Evolutionary conservation across 2,329 filamentous ascomycete genomes (phyloP), one percentile per base, ranked within the genome.

Genomic region (Penicillium sumatraense): DNA sequence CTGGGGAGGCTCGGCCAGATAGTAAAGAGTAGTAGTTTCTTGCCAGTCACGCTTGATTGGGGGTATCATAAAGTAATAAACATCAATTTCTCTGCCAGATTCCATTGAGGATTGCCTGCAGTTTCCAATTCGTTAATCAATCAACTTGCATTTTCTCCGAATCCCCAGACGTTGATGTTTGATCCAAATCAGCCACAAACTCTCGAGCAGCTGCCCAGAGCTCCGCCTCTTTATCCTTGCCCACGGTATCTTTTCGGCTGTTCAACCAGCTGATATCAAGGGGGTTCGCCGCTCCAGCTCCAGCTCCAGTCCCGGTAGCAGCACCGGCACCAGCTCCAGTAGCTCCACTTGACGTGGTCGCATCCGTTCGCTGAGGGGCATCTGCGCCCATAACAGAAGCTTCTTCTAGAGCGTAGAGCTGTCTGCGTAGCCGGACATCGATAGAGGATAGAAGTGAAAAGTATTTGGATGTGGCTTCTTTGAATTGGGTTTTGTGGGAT

Each of bases 191-290:
- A 58, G 79, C 80, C 36, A 89, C 69, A 58, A 89, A 81, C 42
- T 74, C 75, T 63, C 80, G 83, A 36, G 85, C 82, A 61, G 83
- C 82, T 29, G 79, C 81, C 86, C 93, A 89, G 41, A 96, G 77
- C 75, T 97, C 91, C 2, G 85, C 84, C 69, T 96, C 91, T 81
- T 93, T 95, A 60, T 91, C 89, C 66, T 87, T 85, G 53, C 90
- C 90, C 20, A 96, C 89, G 59, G 88, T 88, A 60, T 90, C 89
- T 58, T 90, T 91, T 54, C 91, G 84, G 66, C 90, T 93, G 70
- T 97, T 98, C 65, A 98, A 75, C 85, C 90, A 93, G 27, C 93
- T 93, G 13, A 96, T 88, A 69, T 97, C 93, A 50, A 97, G 79
- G 77, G 35, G 86, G 80, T 69, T 85, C 76, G 61, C 85, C 63